Evolutionary conservation across 176 grass and related monocot species (phyloP), one percentile per base, ranked within the genome.

Genomic region (Ensete ventricosum): DNA sequence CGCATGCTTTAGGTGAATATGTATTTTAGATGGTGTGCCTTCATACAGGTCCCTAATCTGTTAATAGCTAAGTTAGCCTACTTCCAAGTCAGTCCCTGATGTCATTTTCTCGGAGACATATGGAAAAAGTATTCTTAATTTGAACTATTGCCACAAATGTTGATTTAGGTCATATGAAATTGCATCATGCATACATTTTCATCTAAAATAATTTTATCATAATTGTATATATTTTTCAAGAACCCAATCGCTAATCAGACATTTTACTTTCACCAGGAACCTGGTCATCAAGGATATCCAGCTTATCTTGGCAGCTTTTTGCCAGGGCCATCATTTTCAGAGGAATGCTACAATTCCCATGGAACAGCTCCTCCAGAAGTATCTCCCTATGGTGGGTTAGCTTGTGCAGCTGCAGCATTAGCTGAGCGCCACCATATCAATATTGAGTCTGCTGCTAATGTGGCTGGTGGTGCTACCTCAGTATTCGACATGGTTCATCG

Each of bases 331-430:
- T 65, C 80, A 0, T 51, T 57, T 19, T 76, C 87, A 43, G 86
- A 99, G 80, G 87, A 83, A 64, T 49, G 43, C 5, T 88, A 88
- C 67, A 54, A 71, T 53, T 91, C 86, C 54, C 67, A 85, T 79
- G 73, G 80, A 68, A 81, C 77, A 22, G 14, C 82, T 34, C 84
- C 86, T 58, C 21, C 85, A 64, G 90, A 88, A 83, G 81, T 17
- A 52, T 53, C 88, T 80, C 79, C 87, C 76, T 78, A 87, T 68
- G 87, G 88, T 63, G 88, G 85, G 69, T 89, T 85, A 80, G 87
- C 84, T 68, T 93, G 94, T 81, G 88, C 94, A 4, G 86, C 90
- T 83, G 94, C 90, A 10, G 88, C 94, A 72, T 75, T 98, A 72
- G 77, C 90, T 69, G 94, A 91, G 81, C 86, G 90, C 58, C 89